Evolutionary conservation across 495 filamentous ascomycete species (phyloP).

Genomic region (Podospora pseudoanserina): DNA sequence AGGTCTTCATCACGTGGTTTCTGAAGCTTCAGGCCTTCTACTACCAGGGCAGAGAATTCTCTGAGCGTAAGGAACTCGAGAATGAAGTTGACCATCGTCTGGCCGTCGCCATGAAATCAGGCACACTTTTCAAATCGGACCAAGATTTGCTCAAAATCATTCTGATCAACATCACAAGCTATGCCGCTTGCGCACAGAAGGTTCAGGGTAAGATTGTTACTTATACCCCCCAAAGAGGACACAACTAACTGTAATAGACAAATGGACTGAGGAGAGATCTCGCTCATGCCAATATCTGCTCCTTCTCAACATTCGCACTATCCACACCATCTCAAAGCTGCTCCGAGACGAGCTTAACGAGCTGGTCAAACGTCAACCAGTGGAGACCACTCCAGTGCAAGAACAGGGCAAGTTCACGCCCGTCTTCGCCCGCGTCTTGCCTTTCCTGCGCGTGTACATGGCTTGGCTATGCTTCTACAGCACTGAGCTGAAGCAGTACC

Average conservation of each 20-base stretch:
- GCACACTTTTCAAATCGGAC: conserved; percentile 43
- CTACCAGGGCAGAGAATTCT: conserved; percentile 65
- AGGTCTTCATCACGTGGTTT: conserved; percentile 71
- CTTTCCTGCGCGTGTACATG: conserved; percentile 43
- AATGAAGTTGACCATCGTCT: conserved; percentile 77
- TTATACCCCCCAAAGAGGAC: neutral
- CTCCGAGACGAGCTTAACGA: conserved; percentile 42
- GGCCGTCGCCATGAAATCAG: conserved; percentile 65
- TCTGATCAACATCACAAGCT: conserved; percentile 80
- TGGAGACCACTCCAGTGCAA: conserved; percentile 1
- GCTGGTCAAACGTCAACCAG: conserved; percentile 18
- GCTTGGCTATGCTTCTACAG: conserved; percentile 42
- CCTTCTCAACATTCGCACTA: conserved; percentile 75
- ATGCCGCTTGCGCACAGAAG: conserved; percentile 62
- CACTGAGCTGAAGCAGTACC: conserved; percentile 36
- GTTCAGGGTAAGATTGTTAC: conserved; percentile 53
- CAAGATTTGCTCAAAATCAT: conserved; percentile 72
- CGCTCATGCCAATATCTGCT: conserved; percentile 69
- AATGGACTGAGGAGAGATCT: conserved; percentile 40
- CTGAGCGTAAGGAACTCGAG: conserved; percentile 78
- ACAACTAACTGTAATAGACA: conserved; percentile 29
- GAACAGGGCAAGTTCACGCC: conserved; percentile 26
- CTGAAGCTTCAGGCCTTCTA: conserved; percentile 82
- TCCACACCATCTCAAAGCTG: conserved; percentile 70
- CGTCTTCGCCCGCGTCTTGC: conserved; percentile 27